phyloP scores from a whole-genome alignment of 1,284 basidiomycete species.

The Phellopilus nigrolimitatus region DNA sequence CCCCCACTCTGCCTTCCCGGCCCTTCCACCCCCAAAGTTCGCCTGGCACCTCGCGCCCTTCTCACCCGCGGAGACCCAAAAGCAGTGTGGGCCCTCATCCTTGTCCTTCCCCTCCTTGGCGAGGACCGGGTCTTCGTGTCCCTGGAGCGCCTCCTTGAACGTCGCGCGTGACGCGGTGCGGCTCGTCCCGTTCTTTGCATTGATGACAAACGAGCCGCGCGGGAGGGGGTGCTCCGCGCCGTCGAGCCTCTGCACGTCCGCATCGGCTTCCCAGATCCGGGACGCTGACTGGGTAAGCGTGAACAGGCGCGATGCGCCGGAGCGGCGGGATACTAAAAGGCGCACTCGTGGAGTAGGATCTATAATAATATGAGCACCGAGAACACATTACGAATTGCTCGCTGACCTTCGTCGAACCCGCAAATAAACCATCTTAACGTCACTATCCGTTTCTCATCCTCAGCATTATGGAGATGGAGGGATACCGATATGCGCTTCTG shows the following conservation, averaged over 20 bases:
- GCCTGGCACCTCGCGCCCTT: slow-evolving; percentile 51
- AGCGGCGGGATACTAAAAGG: slow-evolving; percentile 56
- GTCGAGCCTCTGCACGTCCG: slow-evolving; percentile 38
- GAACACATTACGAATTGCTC: neutral
- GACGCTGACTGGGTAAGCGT: slow-evolving; percentile 41
- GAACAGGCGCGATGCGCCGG: slow-evolving; percentile 57
- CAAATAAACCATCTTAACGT: slow-evolving; percentile 66
- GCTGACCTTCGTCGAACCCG: slow-evolving; percentile 46
- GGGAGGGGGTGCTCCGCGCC: slow-evolving; percentile 47
- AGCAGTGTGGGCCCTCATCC: slow-evolving; percentile 29
- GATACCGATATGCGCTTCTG: slow-evolving; percentile 31
- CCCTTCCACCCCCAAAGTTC: slow-evolving; percentile 56
- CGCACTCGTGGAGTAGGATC: slow-evolving; percentile 53
- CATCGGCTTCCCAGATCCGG: slow-evolving; percentile 45
- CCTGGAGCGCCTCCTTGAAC: slow-evolving; percentile 31
- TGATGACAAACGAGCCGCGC: slow-evolving; percentile 55
- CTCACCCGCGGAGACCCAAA: slow-evolving; percentile 52
- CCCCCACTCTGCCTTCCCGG: slow-evolving; percentile 56
- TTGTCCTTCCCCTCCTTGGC: slow-evolving; percentile 23
- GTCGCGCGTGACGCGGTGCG: slow-evolving; percentile 40
- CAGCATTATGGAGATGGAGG: slow-evolving; percentile 28
- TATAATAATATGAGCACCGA: slow-evolving; percentile 23
- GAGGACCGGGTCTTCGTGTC: slow-evolving; percentile 23
- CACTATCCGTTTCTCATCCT: slow-evolving; percentile 39
- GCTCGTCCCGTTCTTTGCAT: slow-evolving; percentile 49